Evolutionary conservation across 352 stramenopile genomes (phyloP).

Genomic region (Hyaloperonospora brassicae): DNA sequence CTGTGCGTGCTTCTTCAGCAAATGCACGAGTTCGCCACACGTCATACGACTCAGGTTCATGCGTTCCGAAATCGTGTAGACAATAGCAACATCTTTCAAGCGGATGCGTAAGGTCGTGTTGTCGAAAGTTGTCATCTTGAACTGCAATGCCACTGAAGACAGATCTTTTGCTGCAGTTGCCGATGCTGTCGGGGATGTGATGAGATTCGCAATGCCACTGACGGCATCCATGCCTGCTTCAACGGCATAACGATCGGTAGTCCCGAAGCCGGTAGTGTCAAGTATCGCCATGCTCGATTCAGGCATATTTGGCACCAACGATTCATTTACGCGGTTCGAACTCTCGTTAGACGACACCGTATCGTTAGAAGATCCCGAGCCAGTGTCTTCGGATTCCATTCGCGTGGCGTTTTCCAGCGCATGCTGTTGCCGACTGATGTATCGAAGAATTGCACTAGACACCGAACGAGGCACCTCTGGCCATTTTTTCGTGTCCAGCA

Average conservation of each 20-base stretch:
- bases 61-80: slow-evolving; percentile 82
- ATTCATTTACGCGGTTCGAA: slow-evolving; percentile 29
- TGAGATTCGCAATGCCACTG: slow-evolving; percentile 49
- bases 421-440: slow-evolving; percentile 64
- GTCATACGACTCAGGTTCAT: slow-evolving; percentile 73
- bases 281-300: slow-evolving; percentile 24
- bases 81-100: slow-evolving; percentile 77
- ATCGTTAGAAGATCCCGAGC: slow-evolving; percentile 52
- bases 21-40: slow-evolving; percentile 53
- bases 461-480: slow-evolving; percentile 53
- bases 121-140: slow-evolving; percentile 84
- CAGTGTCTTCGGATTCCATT: slow-evolving; percentile 32
- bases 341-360: slow-evolving; percentile 66
- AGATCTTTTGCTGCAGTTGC: slow-evolving; percentile 39
- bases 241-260: slow-evolving; percentile 29
- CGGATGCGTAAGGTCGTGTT: slow-evolving; percentile 73
- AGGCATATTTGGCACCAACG: slow-evolving; percentile 36
- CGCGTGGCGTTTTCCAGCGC: slow-evolving; percentile 37
- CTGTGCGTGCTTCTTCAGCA: slow-evolving; percentile 61
- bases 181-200: slow-evolving; percentile 43
- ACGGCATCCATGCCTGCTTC: slow-evolving; percentile 49
- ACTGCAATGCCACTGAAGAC: slow-evolving; percentile 70
- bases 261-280: slow-evolving; percentile 21
- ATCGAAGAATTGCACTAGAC: slow-evolving; percentile 64
- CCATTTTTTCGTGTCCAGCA: slow-evolving; percentile 82